Evolutionary conservation across 139 green algal genomes (phyloP).

Genomic region (Choricystis sp.): DNA sequence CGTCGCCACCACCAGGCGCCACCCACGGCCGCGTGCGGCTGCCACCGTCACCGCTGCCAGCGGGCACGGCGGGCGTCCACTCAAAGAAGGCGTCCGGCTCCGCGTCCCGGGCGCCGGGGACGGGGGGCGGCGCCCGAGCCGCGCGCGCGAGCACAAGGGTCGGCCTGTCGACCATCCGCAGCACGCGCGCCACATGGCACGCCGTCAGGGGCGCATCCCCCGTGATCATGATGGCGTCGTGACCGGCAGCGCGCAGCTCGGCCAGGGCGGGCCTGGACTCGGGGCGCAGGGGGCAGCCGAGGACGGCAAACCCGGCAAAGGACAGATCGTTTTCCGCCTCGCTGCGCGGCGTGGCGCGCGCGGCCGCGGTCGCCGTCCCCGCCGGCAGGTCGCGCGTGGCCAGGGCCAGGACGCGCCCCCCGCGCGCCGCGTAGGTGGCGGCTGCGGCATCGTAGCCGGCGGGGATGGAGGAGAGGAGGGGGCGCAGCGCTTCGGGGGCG

Average conservation of each 20-base stretch:
- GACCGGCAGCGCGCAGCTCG: constrained; percentile 43
- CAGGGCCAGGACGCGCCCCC: constrained; percentile 80
- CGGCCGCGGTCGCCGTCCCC: constrained; percentile 16
- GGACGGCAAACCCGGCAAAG: constrained; percentile 73
- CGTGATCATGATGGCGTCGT: constrained; percentile 92
- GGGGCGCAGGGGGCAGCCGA: constrained; percentile 73
- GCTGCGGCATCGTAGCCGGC: constrained; percentile 59
- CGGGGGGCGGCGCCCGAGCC: too few relatives aligned
- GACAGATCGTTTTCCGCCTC: constrained; percentile 39
- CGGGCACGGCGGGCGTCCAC: constrained; percentile 29
- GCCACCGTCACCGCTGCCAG: too few relatives aligned
- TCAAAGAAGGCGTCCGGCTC: constrained; percentile 33
- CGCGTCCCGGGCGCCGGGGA: neutral
- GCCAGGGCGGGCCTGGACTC: constrained; percentile 60
- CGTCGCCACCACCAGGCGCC: too few relatives aligned
- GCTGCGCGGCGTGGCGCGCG: constrained; percentile 37
- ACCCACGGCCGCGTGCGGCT: too few relatives aligned
- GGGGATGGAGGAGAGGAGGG: constrained; percentile 39
- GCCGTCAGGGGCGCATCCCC: constrained; percentile 79
- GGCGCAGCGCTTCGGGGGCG: constrained; percentile 64
- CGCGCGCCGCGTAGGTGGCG: constrained; percentile 60
- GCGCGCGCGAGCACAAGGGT: constrained; percentile 44
- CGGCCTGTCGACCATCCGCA: constrained; percentile 76
- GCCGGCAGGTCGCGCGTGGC: constrained; percentile 43
- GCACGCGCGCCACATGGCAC: constrained; percentile 54